Percentiles rank a stretch among this genome's conserved stretches.
These are phyloP conservation scores for Talaromyces sp. DNA, from an alignment of 2,329 filamentous ascomycete genomes.

Conservation along the genomic window DNA sequence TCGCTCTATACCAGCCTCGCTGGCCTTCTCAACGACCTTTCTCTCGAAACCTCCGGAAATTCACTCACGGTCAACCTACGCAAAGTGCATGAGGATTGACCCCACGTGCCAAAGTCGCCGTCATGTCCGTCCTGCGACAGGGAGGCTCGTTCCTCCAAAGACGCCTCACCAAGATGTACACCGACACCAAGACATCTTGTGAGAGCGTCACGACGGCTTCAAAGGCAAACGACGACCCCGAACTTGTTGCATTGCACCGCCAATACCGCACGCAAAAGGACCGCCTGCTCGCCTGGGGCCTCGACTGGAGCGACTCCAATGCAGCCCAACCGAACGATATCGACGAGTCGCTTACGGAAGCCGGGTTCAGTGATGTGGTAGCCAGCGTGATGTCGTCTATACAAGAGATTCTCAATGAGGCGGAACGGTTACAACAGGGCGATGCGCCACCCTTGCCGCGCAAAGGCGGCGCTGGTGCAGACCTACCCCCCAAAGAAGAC, in stretches of 20 bases:
- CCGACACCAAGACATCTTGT: constrained; percentile 58
- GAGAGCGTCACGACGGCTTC: constrained; percentile 48
- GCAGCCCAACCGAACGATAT: constrained; percentile 53
- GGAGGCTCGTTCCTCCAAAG: constrained; percentile 40
- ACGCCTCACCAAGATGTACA: constrained; percentile 56
- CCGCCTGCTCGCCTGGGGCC: constrained; percentile 57
- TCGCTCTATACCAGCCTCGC: background rate
- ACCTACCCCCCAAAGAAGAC: constrained; percentile 19
- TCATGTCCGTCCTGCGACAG: constrained; percentile 43
- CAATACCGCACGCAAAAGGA: constrained; percentile 60
- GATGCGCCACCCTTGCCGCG: constrained; percentile 33
- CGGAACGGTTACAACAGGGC: constrained; percentile 50
- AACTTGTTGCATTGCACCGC: constrained; percentile 51
- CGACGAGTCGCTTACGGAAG: constrained; percentile 56
- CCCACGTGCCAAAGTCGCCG: constrained; percentile 16
- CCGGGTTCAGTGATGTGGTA: constrained; percentile 58
- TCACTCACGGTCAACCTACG: background rate
- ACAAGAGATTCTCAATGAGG: constrained; percentile 56
- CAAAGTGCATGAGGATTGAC: background rate
- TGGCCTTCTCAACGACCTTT: background rate
- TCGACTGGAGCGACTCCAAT: constrained; percentile 60
- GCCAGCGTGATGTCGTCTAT: constrained; percentile 60
- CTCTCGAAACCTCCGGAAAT: background rate
- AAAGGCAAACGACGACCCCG: constrained; percentile 45
- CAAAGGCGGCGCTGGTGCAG: constrained; percentile 28